Conservation (phyloP, 495 filamentous ascomycete species). For the Polyplosphaeria fusca region DNA sequence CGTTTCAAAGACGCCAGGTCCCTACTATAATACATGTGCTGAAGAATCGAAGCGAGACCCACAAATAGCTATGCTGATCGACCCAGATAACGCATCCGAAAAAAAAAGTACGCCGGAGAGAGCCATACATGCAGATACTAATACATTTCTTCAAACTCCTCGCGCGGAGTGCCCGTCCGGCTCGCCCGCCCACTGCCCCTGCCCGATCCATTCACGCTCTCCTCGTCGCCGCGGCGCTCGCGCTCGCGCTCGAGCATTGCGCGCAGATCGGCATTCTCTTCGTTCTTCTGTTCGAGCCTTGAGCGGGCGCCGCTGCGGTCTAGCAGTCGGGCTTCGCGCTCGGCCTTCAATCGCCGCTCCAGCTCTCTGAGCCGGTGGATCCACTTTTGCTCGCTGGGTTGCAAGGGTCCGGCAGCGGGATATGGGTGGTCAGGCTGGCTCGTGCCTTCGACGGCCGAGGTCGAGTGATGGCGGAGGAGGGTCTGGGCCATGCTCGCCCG, state of each 20-base stretch:
- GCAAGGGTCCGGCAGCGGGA: conserved; percentile 20
- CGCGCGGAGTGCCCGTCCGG: conserved; percentile 2
- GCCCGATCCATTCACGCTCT: conserved; percentile 21
- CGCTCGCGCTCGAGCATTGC: conserved; percentile 66
- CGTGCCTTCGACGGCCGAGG: conserved; percentile 43
- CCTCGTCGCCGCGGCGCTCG: conserved; percentile 45
- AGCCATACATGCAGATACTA: conserved; percentile 11
- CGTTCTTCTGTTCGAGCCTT: conserved; percentile 77
- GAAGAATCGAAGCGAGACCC: background rate
- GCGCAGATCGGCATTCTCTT: conserved; percentile 71
- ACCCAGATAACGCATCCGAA: too few species aligned
- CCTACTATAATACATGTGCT: too few species aligned
- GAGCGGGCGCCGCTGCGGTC: conserved; percentile 81
- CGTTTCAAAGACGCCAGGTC: too few species aligned
- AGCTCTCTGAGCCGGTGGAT: conserved; percentile 79
- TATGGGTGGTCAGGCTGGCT: conserved; percentile 29
- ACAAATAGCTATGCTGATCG: background rate
- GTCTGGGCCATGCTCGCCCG: conserved; percentile 43
- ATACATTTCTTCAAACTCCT: conserved; percentile 23
- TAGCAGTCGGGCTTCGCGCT: conserved; percentile 79
- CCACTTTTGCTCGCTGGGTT: conserved; percentile 67
- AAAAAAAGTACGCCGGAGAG: too few species aligned
- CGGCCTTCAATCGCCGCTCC: conserved; percentile 82
- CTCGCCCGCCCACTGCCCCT: conserved; percentile 10
- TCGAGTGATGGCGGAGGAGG: conserved; percentile 52